Evolutionary conservation across 805 yeast genomes (phyloP).

Genomic region (Dipodascus albidus): DNA sequence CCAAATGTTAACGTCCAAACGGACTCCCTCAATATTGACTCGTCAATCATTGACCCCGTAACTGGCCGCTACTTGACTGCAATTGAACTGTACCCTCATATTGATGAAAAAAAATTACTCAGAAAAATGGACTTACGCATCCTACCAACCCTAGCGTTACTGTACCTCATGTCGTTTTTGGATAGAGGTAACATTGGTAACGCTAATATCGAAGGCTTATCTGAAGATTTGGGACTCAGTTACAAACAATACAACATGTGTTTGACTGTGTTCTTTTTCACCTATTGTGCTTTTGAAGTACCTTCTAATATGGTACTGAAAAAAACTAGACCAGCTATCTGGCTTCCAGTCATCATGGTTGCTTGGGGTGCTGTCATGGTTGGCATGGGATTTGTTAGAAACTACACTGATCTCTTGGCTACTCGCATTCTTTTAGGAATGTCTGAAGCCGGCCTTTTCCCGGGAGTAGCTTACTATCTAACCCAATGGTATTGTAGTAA

Average conservation of each 20-base stretch:
- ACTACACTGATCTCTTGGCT: conserved; percentile 23
- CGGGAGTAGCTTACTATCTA: conserved; percentile 28
- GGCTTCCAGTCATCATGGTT: conserved; percentile 25
- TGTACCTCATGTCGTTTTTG: conserved; percentile 38
- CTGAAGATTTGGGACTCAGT: conserved; percentile 27
- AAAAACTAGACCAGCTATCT: conserved; percentile 25
- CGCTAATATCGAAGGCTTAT: conserved; percentile 39
- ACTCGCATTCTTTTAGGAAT: conserved; percentile 31
- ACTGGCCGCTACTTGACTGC: conserved; percentile 3
- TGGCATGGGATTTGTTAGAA: conserved; percentile 25
- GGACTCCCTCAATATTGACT: not conserved
- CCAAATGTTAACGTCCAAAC: not conserved
- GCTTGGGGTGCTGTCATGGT: conserved; percentile 28
- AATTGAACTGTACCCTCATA: conserved; percentile 10
- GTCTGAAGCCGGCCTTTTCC: conserved; percentile 34
- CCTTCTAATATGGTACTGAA: conserved; percentile 21
- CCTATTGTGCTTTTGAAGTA: conserved; percentile 17
- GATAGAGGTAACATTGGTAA: conserved; percentile 44
- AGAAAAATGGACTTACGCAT: conserved; percentile 33
- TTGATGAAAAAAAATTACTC: conserved; percentile 11
- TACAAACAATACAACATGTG: conserved; percentile 25
- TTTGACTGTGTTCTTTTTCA: conserved; percentile 31
- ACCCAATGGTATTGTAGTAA: conserved; percentile 31
- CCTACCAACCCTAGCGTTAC: conserved; percentile 35
- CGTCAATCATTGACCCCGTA: not conserved